Percentiles rank a stretch among this genome's conserved stretches.
Conservation (phyloP, 345 rosid species). For the Eutrema yunnanense region DNA sequence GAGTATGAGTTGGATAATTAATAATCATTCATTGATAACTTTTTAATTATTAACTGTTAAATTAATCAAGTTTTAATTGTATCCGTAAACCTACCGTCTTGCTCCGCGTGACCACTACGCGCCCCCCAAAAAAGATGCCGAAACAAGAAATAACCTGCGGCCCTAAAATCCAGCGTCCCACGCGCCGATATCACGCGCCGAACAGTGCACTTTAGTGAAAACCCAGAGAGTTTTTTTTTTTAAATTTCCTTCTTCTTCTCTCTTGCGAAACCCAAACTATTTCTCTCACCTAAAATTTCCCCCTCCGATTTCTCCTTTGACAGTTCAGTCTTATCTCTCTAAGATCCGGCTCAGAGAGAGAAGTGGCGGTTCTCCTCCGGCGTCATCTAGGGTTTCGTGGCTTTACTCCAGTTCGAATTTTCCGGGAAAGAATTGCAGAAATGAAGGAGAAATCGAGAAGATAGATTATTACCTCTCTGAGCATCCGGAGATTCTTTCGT, state of each 20-base stretch:
- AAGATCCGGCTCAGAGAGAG: constrained; percentile 21
- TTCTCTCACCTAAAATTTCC: constrained; percentile 21
- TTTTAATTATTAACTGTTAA: neutral
- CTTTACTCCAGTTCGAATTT: neutral
- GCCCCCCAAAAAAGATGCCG: constrained; percentile 14
- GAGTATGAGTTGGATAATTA: constrained; percentile 19
- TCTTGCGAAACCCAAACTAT: constrained; percentile 7
- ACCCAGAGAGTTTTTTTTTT: neutral
- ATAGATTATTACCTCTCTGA: neutral
- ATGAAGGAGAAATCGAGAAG: constrained; percentile 14
- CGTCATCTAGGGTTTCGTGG: constrained; percentile 11
- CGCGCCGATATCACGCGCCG: constrained; percentile 22
- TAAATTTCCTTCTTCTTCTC: neutral
- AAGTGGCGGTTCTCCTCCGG: neutral
- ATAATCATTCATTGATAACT: neutral
- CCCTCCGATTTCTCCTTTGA: constrained; percentile 33
- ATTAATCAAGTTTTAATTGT: neutral
- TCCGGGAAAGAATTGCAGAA: constrained; percentile 2
- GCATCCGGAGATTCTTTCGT: neutral
- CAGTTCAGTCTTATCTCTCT: constrained; percentile 22
- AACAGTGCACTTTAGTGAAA: constrained; percentile 8
- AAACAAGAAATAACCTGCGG: constrained; percentile 32
- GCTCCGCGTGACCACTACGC: constrained; percentile 23
- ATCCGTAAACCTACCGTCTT: neutral
- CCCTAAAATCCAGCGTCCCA: neutral